These are phyloP conservation scores for Erucastrum elatum DNA, from an alignment of 345 rosid genomes.

Conservation along the genomic window DNA sequence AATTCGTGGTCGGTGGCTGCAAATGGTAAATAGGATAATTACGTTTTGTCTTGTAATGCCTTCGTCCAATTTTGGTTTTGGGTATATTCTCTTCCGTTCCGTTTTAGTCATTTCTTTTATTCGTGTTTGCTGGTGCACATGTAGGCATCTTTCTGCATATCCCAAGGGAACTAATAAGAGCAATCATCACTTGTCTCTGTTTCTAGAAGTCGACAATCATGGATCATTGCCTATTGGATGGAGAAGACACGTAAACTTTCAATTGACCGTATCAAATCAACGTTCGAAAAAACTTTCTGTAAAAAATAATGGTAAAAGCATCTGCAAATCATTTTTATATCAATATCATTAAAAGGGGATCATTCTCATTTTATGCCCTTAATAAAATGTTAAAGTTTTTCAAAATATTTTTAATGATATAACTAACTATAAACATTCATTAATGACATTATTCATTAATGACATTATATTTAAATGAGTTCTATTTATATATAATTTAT, in stretches of 20 bases:
- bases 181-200: slow-evolving; percentile 62
- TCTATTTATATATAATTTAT: too few species aligned
- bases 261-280: slow-evolving; percentile 63
- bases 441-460: too few species aligned
- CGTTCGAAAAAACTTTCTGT: slow-evolving; percentile 40
- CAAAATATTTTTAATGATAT: too few species aligned
- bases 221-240: slow-evolving; percentile 63
- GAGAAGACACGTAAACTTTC: slow-evolving; percentile 56
- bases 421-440: too few species aligned
- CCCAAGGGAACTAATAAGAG: not conserved
- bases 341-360: too few species aligned
- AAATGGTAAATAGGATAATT: slow-evolving; percentile 17
- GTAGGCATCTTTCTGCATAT: not conserved
- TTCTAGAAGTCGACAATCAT: slow-evolving; percentile 60
- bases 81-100: not conserved
- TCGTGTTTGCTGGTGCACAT: not conserved
- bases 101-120: not conserved
- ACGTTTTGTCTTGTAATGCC: not conserved
- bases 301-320: too few species aligned
- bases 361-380: too few species aligned
- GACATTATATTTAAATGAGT: too few species aligned
- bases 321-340: too few species aligned
- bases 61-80: not conserved
- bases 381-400: too few species aligned
- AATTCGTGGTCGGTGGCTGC: not conserved